Base-by-base conservation (phyloP, 257 asterid genomes). In the Marsdenia floribunda region DNA sequence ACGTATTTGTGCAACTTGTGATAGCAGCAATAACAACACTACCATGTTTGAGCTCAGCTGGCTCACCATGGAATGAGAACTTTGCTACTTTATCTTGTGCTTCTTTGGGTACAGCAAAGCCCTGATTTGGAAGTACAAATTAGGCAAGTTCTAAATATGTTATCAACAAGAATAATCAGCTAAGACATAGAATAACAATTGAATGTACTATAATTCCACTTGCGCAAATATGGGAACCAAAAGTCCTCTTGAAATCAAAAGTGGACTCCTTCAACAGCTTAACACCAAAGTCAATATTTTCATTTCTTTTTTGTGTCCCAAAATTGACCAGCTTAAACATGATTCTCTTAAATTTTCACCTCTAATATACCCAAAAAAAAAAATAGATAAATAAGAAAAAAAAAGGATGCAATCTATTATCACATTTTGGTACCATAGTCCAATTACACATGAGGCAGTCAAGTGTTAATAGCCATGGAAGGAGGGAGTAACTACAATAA, bases 1-100 rank as follows among this genome's bases (percentile, higher is more conserved):
- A 93, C 78, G 98, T 93, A 82, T 93, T 93, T 66, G 98, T 91
- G 86, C 98, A 93, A 82, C 97, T 93, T 21, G 98, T 91, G 83
- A 93, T 91, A 67, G 98, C 96, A 75, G 98, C 97, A 83, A 93
- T 93, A 67, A 93, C 98, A 38, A 93, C 94, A 71, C 98, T 91
- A 13, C 97, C 98, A 78, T 93, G 96, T 86, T 81, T 93, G 79
- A 93, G 97, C 84, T 93, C 98, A 52, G 98, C 94, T 38, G 90
- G 90, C 83, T 91, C 83, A 50, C 97, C 97, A 42, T 86, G 89
- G 85, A 91, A 93, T 74, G 96, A 83, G 77, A 93, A 93, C 71
- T 89, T 85, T 2, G 81, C 96, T 29, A 88, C 94, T 78, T 93
- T 91, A 50, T 85, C 96, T 76, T 88, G 98, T 72, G 86, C 83